Evolutionary conservation across 768 basidiomycete genomes (phyloP).

Genomic region (Pseudohyphozyma bogoriensis): DNA sequence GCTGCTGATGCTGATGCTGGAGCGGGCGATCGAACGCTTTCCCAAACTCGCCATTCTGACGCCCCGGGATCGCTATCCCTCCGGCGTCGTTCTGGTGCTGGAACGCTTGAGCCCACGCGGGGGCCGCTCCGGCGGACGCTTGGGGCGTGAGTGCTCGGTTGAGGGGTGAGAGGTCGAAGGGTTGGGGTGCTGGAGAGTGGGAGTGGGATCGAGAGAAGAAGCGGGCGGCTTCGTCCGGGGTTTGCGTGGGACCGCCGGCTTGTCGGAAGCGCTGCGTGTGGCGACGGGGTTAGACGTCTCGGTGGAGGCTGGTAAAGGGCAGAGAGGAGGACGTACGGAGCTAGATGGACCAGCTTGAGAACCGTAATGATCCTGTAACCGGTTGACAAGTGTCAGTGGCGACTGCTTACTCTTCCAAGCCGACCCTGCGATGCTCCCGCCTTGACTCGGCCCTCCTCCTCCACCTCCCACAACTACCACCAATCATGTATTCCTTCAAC

Average conservation of each 20-base stretch:
- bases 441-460: too few relatives aligned
- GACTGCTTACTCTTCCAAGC: too few relatives aligned
- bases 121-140: background rate
- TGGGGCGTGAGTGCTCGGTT: constrained; percentile 13
- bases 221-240: constrained; percentile 1
- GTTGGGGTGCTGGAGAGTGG: constrained; percentile 8
- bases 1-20: background rate
- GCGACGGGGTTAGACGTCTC: background rate
- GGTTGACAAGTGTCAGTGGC: constrained; percentile 2
- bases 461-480: background rate
- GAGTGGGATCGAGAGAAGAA: background rate
- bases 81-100: background rate
- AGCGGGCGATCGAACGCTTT: constrained; percentile 5
- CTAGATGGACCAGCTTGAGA: constrained; percentile 53
- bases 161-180: constrained; percentile 24
- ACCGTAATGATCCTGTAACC: constrained; percentile 58
- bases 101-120: constrained; percentile 31
- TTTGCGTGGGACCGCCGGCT: constrained; percentile 9
- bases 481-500: background rate
- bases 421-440: too few relatives aligned
- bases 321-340: constrained; percentile 31
- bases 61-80: background rate
- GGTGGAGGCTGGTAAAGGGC: constrained; percentile 35
- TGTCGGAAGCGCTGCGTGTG: background rate
- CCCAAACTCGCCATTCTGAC: constrained; percentile 4